Conservation (phyloP, 2,329 filamentous ascomycete genomes). For the Fusarium robinianum region DNA sequence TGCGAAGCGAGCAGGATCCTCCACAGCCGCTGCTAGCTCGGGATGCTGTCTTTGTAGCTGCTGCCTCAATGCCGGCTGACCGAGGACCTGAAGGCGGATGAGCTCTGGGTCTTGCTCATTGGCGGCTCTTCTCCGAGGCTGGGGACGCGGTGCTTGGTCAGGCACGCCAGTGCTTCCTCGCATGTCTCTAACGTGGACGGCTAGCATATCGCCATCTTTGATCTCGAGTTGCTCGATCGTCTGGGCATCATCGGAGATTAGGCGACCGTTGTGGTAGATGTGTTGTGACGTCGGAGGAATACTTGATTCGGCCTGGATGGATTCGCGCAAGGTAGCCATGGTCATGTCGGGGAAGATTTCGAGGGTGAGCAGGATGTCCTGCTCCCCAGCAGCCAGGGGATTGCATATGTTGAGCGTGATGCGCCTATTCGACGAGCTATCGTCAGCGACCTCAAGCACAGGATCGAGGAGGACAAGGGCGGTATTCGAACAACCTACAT, state of each 20-base stretch:
- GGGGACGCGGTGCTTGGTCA: constrained; percentile 40
- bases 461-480: constrained; percentile 4
- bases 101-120: constrained; percentile 73
- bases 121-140: constrained; percentile 40
- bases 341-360: constrained; percentile 84
- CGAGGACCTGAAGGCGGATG: constrained; percentile 80
- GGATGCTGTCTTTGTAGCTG: constrained; percentile 75
- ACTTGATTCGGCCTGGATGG: constrained; percentile 81
- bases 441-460: constrained; percentile 22
- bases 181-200: constrained; percentile 74
- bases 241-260: constrained; percentile 76
- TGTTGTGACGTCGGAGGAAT: constrained; percentile 76
- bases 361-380: constrained; percentile 77
- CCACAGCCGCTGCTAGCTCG: constrained; percentile 74
- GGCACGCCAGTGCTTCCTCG: constrained; percentile 52
- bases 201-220: constrained; percentile 88
- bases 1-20: constrained; percentile 77
- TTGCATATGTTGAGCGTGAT: constrained; percentile 86
- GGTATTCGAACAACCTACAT: constrained; percentile 32
- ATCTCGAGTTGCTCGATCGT: constrained; percentile 83
- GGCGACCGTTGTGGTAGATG: constrained; percentile 86
- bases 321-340: constrained; percentile 81
- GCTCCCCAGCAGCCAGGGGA: constrained; percentile 65
- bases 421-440: constrained; percentile 61
- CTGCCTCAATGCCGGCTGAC: constrained; percentile 72